These are phyloP conservation scores for Lumnitzera littorea DNA, from an alignment of 345 rosid species.

Conservation along the genomic window DNA sequence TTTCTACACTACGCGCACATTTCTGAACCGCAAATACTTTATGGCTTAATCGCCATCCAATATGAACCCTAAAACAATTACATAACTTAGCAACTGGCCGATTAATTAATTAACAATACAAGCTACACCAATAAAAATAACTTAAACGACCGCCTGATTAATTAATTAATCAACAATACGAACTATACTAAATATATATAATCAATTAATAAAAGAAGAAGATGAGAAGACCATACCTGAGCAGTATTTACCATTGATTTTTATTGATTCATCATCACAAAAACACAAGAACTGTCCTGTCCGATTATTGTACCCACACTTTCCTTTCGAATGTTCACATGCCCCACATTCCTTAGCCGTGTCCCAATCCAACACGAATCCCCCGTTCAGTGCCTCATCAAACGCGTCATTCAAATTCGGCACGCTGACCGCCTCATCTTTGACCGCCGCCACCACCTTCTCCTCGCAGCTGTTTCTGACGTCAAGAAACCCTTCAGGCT, in stretches of 20 bases:
- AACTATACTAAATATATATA: too few relatives aligned
- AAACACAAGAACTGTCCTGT: constrained; percentile 6
- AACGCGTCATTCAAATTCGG: neutral
- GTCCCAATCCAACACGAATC: constrained; percentile 2
- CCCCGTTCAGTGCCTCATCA: neutral
- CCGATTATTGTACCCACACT: constrained; percentile 11
- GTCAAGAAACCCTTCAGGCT: neutral
- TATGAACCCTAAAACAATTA: too few relatives aligned
- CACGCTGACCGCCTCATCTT: neutral
- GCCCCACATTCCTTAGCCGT: constrained; percentile 7
- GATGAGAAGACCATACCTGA: neutral
- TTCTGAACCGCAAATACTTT: too few relatives aligned
- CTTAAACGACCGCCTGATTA: too few relatives aligned
- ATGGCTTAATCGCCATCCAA: too few relatives aligned
- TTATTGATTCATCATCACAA: constrained; percentile 3
- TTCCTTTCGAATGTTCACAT: constrained; percentile 12
- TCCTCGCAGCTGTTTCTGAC: neutral
- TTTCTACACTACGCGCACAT: too few relatives aligned
- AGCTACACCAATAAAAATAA: too few relatives aligned
- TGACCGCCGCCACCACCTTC: constrained; percentile 1
- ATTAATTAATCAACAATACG: too few relatives aligned
- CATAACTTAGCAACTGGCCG: too few relatives aligned
- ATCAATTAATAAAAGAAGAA: too few relatives aligned
- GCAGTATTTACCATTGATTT: constrained; percentile 2
- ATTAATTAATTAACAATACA: too few relatives aligned